Evolutionary conservation across 169 alveolate species (phyloP), one percentile per base, ranked within the genome.

Genomic region (Eimeria acervulina): DNA sequence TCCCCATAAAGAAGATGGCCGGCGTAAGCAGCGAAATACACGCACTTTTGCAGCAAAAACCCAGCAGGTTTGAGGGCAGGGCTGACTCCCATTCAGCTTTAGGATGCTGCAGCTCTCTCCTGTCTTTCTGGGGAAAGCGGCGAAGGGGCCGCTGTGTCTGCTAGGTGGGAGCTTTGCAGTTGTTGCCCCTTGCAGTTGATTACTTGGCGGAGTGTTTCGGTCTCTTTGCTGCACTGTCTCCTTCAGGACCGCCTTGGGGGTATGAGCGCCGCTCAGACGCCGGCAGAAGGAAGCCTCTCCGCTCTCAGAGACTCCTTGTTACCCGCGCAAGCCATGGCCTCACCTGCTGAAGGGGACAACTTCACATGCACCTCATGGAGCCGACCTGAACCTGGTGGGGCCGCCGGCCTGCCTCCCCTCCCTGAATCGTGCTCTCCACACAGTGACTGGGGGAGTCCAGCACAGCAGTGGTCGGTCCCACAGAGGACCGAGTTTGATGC

Each of bases 401-500:
- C 21, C 1, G 52, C 51, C 70, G 28, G 44, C 76, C 23, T 33
- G 91, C 91, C 76, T n/a, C 63, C 83, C 23, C 63, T 36, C 81
- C 51, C 83, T 0, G 84, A 87, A 3, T 42, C 80, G 51, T 33
- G 63, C 66, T 38, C 66, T 23, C 81, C 94, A 15, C 12, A 63
- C 10, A 61, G 94, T 44, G 94, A 87, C 33, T 87, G 94, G 94
- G 94, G 94, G 78, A 61, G 81, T 42, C 94, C 94, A 23, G 83
- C 94, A 38, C 94, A 87, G 55, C 94, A 87, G 66, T 87, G 94
- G 94, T 81, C 47, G 28, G 83, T 13, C 81, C 94, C 94, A 61
- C 94, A 59, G 33, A 83, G 91, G 81, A 42, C 68, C 28, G 83
- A 59, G 42, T 33, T 61, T 2, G 94, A 83, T 8, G 88, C n/a